Evolutionary conservation across 106 monocot species (phyloP), one percentile per base, ranked within the genome.

Genomic region (Triglochin maritima): DNA sequence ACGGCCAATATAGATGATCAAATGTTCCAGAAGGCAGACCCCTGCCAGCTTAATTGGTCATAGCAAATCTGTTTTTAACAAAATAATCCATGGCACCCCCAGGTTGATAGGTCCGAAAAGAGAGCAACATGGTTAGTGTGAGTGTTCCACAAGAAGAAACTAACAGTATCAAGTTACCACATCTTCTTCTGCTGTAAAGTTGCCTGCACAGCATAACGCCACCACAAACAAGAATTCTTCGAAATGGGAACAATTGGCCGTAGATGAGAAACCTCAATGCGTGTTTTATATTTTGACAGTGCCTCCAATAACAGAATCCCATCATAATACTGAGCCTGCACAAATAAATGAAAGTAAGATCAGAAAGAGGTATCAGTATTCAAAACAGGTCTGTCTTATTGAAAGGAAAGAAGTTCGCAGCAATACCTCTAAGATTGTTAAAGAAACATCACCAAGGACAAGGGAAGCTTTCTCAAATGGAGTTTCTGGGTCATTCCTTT

Each of bases 281-380:
- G 88, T 64, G 88, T 96, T 57, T 76, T 85, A 64, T 83, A 88
- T 70, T 81, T 85, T 62, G 96, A 83, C 60, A 91, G 73, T 47
- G 82, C 74, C 70, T 96, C 96, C 14, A 91, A 76, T 12, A 96
- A 72, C 69, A 86, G 90, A 64, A 91, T 96, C 55, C 83, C 83
- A 82, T 96, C 90, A 77, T 86, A 91, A 75, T 96, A 96, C 60
- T 96, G 96, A 72, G 83, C 88, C 96, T 96, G 85, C 59, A 60
- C 10, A 76, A 49, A 53, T 57, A 64, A 70, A 42, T 29, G 43
- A 15, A 65, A 44, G 46, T 46, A 9, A 69, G 56, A 64, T 16
- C 47, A 5, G 17, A 47, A 48, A 70, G 58, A 14, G 9, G 47
- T 46, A 5, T 44, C 13, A 49, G 14, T 9, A 57, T 58, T 12